These are phyloP conservation scores for Carex sylvatica DNA, from an alignment of 202 grass and related monocot genomes.

Conservation along the genomic window DNA sequence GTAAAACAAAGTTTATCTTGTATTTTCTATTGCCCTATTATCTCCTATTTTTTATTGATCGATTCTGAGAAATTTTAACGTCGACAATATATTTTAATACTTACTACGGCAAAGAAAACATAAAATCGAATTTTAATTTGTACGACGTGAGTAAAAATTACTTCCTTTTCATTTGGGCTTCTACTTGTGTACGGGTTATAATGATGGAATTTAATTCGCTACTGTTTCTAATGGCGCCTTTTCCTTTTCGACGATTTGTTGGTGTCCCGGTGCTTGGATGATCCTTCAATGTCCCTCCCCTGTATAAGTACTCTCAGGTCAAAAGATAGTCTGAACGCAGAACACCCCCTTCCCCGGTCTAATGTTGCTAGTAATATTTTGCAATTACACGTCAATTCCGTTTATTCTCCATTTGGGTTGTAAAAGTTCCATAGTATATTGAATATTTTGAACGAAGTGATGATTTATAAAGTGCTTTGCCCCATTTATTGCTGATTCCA, in stretches of 20 bases:
- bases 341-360: too few relatives aligned
- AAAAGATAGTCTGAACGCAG: too few relatives aligned
- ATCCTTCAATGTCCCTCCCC: neutral
- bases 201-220: neutral
- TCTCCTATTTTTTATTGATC: neutral
- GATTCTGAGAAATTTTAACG: neutral
- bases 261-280: neutral
- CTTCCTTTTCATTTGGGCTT: neutral
- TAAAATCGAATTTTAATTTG: neutral
- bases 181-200: neutral
- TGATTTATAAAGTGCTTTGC: neutral
- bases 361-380: too few relatives aligned
- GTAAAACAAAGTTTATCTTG: conserved; percentile 4
- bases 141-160: neutral
- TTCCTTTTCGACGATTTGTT: neutral
- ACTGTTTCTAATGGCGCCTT: neutral
- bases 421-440: neutral
- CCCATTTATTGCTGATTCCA: neutral
- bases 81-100: neutral
- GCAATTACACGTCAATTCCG: too few relatives aligned
- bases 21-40: neutral
- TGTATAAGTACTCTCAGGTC: too few relatives aligned
- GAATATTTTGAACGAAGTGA: neutral
- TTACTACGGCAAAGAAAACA: neutral
- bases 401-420: too few relatives aligned